Conservation (phyloP, 192 early-diverging fungal genomes). For the Backusella tuberculispora region DNA sequence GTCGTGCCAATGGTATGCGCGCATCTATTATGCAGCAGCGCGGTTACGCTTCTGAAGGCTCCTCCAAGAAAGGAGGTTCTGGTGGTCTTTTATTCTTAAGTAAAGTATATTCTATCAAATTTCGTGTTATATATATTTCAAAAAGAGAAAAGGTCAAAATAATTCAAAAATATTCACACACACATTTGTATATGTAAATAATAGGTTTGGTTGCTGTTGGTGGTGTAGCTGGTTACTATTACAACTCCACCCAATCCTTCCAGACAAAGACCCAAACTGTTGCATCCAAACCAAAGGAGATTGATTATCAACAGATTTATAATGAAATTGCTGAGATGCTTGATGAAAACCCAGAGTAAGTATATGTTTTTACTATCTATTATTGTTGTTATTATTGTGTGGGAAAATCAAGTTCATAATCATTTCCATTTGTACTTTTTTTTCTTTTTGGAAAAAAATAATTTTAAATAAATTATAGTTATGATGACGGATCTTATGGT, state of each 20-base stretch:
- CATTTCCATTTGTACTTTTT: no score
- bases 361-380: neutral
- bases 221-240: slow-evolving; percentile 56
- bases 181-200: neutral
- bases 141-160: neutral
- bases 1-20: slow-evolving; percentile 9
- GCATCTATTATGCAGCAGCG: slow-evolving; percentile 16
- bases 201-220: slow-evolving; percentile 51
- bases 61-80: slow-evolving; percentile 21
- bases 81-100: slow-evolving; percentile 17
- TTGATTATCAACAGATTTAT: slow-evolving; percentile 75
- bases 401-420: slow-evolving; percentile 8
- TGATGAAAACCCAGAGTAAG: slow-evolving; percentile 63
- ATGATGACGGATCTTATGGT: slow-evolving; percentile 78
- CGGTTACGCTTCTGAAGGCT: slow-evolving; percentile 17
- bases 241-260: slow-evolving; percentile 31
- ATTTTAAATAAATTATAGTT: slow-evolving; percentile 31
- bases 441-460: neutral
- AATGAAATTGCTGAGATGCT: slow-evolving; percentile 77
- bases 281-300: slow-evolving; percentile 48
- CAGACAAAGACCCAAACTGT: slow-evolving; percentile 21
- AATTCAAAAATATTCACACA: neutral
- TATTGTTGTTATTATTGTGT: neutral
- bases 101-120: neutral
- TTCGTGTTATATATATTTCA: no score